Evolutionary conservation across 2,329 filamentous ascomycete genomes (phyloP).

Genomic region (Alternaria rosae): DNA sequence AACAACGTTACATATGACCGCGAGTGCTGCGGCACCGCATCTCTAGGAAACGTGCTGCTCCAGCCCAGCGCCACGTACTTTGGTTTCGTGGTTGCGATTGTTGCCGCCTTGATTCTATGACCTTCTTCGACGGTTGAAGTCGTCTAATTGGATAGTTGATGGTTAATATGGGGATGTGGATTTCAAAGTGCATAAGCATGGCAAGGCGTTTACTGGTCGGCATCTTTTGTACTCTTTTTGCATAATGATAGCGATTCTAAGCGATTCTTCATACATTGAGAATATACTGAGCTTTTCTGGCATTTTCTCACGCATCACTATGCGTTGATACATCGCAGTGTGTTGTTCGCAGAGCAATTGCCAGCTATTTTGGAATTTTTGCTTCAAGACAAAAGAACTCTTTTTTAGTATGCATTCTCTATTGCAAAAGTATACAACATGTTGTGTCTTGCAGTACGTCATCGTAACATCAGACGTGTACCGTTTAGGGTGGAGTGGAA

Average conservation of each 20-base stretch:
- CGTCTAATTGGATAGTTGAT: background rate
- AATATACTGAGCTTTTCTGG: background rate
- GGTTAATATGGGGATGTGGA: background rate
- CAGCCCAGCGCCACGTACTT: constrained; percentile 26
- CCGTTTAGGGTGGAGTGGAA: too few relatives aligned
- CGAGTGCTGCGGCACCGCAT: constrained; percentile 62
- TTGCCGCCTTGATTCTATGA: constrained; percentile 29
- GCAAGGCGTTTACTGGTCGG: background rate
- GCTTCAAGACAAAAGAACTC: too few relatives aligned
- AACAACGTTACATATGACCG: constrained; percentile 76
- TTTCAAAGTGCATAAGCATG: background rate
- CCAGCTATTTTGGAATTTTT: too few relatives aligned
- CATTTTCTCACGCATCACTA: background rate
- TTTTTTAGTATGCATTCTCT: too few relatives aligned
- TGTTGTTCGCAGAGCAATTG: background rate
- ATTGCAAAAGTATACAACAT: too few relatives aligned
- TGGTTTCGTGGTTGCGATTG: constrained; percentile 25
- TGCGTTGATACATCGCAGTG: background rate
- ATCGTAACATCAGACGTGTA: too few relatives aligned
- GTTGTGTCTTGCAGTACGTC: too few relatives aligned
- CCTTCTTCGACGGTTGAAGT: background rate
- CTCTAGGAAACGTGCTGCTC: constrained; percentile 16
- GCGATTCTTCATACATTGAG: background rate
- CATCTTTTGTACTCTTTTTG: background rate
- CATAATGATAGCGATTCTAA: constrained; percentile 4